Base-by-base conservation (phyloP, 1,139 yeast genomes). In the Blastobotrys proliferans region DNA sequence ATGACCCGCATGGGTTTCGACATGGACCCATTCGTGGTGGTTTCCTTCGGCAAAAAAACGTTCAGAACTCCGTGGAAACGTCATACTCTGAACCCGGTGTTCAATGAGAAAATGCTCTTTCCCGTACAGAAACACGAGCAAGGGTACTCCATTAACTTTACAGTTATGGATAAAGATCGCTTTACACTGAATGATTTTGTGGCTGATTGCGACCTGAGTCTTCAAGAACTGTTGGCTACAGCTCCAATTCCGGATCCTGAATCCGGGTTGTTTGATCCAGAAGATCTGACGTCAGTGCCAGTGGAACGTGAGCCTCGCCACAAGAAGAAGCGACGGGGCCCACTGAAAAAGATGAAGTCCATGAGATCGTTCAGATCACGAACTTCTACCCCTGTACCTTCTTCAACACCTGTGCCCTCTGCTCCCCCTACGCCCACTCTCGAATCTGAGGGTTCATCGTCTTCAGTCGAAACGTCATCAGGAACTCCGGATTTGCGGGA, bases 21-120 rank as follows among this genome's bases (percentile, higher is more conserved):
- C 61, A 86, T 92, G 94, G 98, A 92, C 58, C 97, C 98, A 0
- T 92, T 90, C 65, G 94, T 90, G 4, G 92, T 90, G 14, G 81
- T 86, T 0, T 81, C 96, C 0, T 87, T 90, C 62, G 97, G 97
- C 10, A 83, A 85, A 57, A 83, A 83, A 51, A 87, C 94, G 0
- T 90, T 79, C 61, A 76, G 95, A 52, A 88, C 97, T 0, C 82
- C 92, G 19, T 83, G 88, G 80, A 77, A 81, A 54, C 76, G 87
- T 22, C 97, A 90, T 58, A 83, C 86, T 1, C 64, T 87, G 41
- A 83, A 82, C 46, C 98, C 98, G 0, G 73, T 81, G 0, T 92
- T 80, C 61, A 81, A 86, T 58, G 95, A 90, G 62, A 68, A 83
- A 52, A 66, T 90, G 32, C 81, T 92, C 2, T 82, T 92, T 60